Evolutionary conservation across 1,284 basidiomycete genomes (phyloP).

Genomic region (Ustilago curta): DNA sequence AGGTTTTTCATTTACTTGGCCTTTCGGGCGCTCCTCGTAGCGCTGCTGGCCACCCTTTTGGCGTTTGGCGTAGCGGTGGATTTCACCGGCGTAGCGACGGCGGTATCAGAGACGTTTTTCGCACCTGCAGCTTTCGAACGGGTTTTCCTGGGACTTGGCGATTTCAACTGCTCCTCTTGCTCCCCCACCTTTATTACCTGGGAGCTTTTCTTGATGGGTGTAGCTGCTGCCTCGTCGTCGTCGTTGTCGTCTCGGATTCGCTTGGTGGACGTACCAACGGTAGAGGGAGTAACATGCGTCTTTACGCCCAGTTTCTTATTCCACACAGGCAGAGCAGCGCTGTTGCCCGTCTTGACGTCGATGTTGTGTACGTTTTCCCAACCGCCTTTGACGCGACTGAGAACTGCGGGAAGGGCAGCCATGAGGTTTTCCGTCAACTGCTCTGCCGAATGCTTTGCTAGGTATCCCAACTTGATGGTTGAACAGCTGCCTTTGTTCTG

Average conservation of each 20-base stretch:
- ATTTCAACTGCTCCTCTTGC: background rate
- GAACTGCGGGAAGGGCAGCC: constrained; percentile 82
- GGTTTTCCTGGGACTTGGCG: constrained; percentile 25
- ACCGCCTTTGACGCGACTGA: constrained; percentile 77
- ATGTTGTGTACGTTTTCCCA: constrained; percentile 93
- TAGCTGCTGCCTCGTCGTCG: background rate
- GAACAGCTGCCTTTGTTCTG: constrained; percentile 70
- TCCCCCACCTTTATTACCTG: constrained; percentile 9
- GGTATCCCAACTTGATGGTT: constrained; percentile 82
- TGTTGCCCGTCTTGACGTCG: constrained; percentile 89
- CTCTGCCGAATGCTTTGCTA: constrained; percentile 77
- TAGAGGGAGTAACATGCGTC: constrained; percentile 21
- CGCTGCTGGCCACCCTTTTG: constrained; percentile 13
- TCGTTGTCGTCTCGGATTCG: background rate
- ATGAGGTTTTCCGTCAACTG: constrained; percentile 85
- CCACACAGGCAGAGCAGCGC: constrained; percentile 90
- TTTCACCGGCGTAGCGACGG: constrained; percentile 12
- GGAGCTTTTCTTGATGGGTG: constrained; percentile 2
- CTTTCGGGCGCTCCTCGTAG: constrained; percentile 17
- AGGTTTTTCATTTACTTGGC: constrained; percentile 8
- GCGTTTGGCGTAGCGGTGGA: background rate
- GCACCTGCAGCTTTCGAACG: constrained; percentile 11
- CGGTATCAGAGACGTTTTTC: background rate
- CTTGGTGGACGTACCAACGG: background rate
- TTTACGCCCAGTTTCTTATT: constrained; percentile 76